Evolutionary conservation across 345 rosid genomes (phyloP).

Genomic region (Punica granatum): DNA sequence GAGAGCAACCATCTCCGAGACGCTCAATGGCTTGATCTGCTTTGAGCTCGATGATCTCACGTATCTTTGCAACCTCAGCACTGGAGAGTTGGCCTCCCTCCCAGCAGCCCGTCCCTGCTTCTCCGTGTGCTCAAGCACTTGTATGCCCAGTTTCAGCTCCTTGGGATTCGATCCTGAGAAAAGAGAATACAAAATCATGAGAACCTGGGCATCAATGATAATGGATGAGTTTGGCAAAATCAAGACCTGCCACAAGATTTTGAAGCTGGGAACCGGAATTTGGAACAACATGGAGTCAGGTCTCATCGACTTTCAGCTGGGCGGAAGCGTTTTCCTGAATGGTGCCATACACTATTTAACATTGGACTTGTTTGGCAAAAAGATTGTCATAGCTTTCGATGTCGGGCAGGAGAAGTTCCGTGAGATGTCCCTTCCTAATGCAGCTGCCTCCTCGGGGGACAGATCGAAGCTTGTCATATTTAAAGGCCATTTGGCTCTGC

Average conservation of each 20-base stretch:
- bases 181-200: conserved; percentile 8
- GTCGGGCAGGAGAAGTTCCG: conserved; percentile 5
- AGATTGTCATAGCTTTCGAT: conserved; percentile 4
- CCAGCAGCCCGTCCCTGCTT: neutral
- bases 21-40: conserved; percentile 4
- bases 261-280: neutral
- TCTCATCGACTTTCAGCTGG: neutral
- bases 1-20: neutral
- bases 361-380: conserved; percentile 3
- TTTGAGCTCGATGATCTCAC: neutral
- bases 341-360: conserved; percentile 10
- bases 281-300: conserved; percentile 6
- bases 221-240: too few relatives aligned
- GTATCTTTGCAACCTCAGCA: conserved; percentile 7
- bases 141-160: neutral
- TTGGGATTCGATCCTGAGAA: conserved; percentile 5
- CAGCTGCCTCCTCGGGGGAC: neutral
- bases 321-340: conserved; percentile 4
- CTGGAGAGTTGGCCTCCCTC: conserved; percentile 3
- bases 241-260: conserved; percentile 6
- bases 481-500: conserved; percentile 4
- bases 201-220: too few relatives aligned
- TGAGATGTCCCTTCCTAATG: neutral
- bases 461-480: neutral
- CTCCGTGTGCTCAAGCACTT: neutral